Conservation (phyloP, 1,284 basidiomycete genomes). For the Tetrapyrgos nigripes region DNA sequence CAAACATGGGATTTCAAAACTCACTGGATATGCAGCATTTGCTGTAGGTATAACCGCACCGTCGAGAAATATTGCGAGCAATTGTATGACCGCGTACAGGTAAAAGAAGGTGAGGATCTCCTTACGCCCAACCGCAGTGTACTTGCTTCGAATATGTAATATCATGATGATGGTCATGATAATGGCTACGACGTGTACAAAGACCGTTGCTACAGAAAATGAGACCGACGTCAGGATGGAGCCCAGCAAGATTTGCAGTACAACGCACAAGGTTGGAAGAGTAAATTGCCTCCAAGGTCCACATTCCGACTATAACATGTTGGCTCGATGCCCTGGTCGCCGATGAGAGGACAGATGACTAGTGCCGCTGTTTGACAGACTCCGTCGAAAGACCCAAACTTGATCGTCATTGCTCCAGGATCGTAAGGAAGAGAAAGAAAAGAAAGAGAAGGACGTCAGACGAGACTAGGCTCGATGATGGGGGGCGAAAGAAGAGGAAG, state of each 20-base stretch:
- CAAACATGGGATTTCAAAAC: slow-evolving; percentile 36
- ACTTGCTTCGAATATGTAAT: slow-evolving; percentile 96
- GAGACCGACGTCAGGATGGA: not conserved
- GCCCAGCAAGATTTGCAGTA: not conserved
- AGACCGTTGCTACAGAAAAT: slow-evolving; percentile 81
- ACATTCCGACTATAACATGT: slow-evolving; percentile 97
- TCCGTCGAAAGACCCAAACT: slow-evolving; percentile 89
- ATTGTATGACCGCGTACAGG: slow-evolving; percentile 91
- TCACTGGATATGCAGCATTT: slow-evolving; percentile 84
- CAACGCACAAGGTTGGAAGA: slow-evolving; percentile 95
- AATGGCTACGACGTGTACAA: slow-evolving; percentile 97
- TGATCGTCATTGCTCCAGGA: slow-evolving; percentile 48
- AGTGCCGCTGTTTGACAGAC: slow-evolving; percentile 93
- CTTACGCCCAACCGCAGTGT: slow-evolving; percentile 97
- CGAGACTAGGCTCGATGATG: too few species aligned
- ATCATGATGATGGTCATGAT: slow-evolving; percentile 99
- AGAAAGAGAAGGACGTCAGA: not conserved
- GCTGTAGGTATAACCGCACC: slow-evolving; percentile 95
- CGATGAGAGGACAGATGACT: slow-evolving; percentile 92
- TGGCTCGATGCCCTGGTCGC: slow-evolving; percentile 90
- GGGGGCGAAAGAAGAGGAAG: too few species aligned
- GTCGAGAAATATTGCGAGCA: slow-evolving; percentile 96
- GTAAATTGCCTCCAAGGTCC: slow-evolving; percentile 89
- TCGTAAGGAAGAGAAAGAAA: not conserved
- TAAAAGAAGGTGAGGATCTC: slow-evolving; percentile 99